phyloP scores from a whole-genome alignment of 2,329 filamentous ascomycete species.

The Nannizziopsis barbatae region DNA sequence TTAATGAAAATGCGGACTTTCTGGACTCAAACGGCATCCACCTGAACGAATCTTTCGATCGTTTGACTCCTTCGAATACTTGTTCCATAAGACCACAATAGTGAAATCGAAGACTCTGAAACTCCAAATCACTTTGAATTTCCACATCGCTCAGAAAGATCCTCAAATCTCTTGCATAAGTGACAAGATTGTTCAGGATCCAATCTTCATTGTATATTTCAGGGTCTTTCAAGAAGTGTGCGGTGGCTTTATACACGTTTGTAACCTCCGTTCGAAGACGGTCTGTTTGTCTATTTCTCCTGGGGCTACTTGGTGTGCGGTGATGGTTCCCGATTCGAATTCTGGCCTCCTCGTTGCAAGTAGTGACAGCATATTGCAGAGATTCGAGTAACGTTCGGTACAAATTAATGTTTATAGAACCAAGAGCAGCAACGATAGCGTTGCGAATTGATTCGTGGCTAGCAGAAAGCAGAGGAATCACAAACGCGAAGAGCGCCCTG shows the following conservation, averaged over 20 bases:
- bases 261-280: conserved; percentile 86
- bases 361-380: conserved; percentile 71
- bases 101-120: conserved; percentile 79
- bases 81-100: conserved; percentile 92
- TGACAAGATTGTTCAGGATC: conserved; percentile 77
- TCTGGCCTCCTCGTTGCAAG: conserved; percentile 80
- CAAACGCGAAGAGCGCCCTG: conserved; percentile 75
- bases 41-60: conserved; percentile 68
- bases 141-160: conserved; percentile 91
- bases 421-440: conserved; percentile 81
- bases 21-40: conserved; percentile 98
- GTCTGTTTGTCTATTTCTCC: conserved; percentile 73
- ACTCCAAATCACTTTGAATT: conserved; percentile 88
- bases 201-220: conserved; percentile 78
- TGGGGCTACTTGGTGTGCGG: conserved; percentile 69
- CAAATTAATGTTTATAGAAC: conserved; percentile 88
- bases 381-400: conserved; percentile 86
- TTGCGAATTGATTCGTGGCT: conserved; percentile 72
- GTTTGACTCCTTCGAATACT: conserved; percentile 81
- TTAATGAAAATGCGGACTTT: conserved; percentile 87
- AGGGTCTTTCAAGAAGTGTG: conserved; percentile 69
- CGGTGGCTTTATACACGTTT: conserved; percentile 88
- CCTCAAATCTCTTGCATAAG: conserved; percentile 83
- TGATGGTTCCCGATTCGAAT: conserved; percentile 65
- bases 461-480: conserved; percentile 76